Evolutionary conservation across 2,329 filamentous ascomycete species (phyloP).

Genomic region (Cladobotryum mycophilum): DNA sequence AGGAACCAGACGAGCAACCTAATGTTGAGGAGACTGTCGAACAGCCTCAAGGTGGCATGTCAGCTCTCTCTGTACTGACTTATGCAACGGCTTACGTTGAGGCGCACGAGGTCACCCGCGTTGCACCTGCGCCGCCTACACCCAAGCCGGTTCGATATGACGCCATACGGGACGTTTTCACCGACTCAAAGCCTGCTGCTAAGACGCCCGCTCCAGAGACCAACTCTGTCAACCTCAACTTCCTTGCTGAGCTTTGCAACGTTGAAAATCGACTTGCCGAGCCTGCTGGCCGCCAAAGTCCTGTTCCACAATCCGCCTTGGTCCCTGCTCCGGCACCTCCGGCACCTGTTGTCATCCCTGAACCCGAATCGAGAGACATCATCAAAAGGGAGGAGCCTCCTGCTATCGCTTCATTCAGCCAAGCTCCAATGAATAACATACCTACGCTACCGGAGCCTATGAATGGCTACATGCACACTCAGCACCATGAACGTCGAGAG

Average conservation of each 20-base stretch:
- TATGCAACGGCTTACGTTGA: constrained; percentile 27
- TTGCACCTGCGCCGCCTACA: constrained; percentile 18
- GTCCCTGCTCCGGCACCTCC: no score
- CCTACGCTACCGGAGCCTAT: constrained; percentile 12
- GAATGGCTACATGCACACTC: constrained; percentile 18
- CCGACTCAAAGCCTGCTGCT: constrained; percentile 27
- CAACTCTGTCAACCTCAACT: constrained; percentile 23
- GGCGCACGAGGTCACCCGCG: constrained; percentile 22
- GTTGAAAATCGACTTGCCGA: constrained; percentile 23
- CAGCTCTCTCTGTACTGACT: constrained; percentile 24
- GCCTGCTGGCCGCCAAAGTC: constrained; percentile 9
- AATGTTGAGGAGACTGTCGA: constrained; percentile 18
- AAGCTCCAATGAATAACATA: constrained; percentile 19
- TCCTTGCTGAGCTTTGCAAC: constrained; percentile 30
- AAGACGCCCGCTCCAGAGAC: constrained; percentile 19
- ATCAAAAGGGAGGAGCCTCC: constrained; percentile 20
- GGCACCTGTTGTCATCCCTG: no score
- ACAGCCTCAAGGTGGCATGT: constrained; percentile 20
- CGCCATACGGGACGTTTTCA: constrained; percentile 38
- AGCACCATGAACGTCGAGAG: background rate
- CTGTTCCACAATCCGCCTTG: background rate
- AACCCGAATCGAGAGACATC: no score
- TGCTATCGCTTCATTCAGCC: constrained; percentile 15
- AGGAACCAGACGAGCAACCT: constrained; percentile 17
- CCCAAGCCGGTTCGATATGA: constrained; percentile 30